Percentiles rank a stretch among this genome's conserved stretches.
Conservation (phyloP, 179 eudicot genomes). For the Pouteria campechiana region DNA sequence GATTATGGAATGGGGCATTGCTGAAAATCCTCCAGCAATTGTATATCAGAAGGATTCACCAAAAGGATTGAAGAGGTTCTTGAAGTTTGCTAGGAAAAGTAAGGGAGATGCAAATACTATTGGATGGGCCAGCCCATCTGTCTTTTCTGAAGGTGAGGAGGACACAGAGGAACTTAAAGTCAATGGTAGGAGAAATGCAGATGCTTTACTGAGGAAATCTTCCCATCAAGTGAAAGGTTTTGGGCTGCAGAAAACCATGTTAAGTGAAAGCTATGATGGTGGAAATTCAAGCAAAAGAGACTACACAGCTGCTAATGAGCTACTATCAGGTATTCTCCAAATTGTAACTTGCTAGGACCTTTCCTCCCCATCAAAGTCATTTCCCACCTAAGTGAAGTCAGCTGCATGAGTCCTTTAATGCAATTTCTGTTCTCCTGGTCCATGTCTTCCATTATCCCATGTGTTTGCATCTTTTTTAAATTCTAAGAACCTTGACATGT, state of each 20-base stretch:
- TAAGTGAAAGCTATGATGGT: constrained; percentile 15
- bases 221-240: constrained; percentile 46
- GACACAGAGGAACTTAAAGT: constrained; percentile 60
- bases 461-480: too few relatives aligned
- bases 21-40: constrained; percentile 75
- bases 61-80: constrained; percentile 85
- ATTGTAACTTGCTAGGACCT: too few relatives aligned
- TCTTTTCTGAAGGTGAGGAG: constrained; percentile 86
- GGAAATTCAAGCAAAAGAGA: too few relatives aligned
- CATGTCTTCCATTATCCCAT: too few relatives aligned
- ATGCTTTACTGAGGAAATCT: constrained; percentile 49
- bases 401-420: too few relatives aligned
- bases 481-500: too few relatives aligned
- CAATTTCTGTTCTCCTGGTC: too few relatives aligned
- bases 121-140: constrained; percentile 71
- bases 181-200: constrained; percentile 42
- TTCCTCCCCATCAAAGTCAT: too few relatives aligned
- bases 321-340: constrained; percentile 51
- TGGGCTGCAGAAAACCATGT: constrained; percentile 32
- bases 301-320: constrained; percentile 37
- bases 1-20: constrained; percentile 83
- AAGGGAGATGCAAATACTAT: constrained; percentile 51
- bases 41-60: constrained; percentile 92
- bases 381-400: too few relatives aligned
- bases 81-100: constrained; percentile 85